Evolutionary conservation across 139 green algal species (phyloP), one percentile per base, ranked within the genome.

Genomic region (Coelastrella sp.): DNA sequence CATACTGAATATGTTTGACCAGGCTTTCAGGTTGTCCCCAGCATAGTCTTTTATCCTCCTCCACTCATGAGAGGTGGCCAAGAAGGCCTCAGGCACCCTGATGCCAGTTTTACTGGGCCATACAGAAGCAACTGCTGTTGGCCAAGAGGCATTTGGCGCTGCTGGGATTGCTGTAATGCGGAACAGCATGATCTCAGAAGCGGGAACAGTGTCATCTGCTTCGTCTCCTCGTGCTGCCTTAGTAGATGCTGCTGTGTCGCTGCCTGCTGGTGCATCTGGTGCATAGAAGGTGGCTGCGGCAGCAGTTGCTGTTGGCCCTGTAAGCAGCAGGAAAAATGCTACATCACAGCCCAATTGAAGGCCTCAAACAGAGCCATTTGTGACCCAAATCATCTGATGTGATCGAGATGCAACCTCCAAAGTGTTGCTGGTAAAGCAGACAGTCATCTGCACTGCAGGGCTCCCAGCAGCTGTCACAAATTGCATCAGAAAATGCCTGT

Each of bases 11-110:
- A 87, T 76, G 1, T 37, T 34, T 4, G 82, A 41, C 25, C 43
- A 87, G 2, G 82, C 82, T 11, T 48, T 19, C 13, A 76, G 5
- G 40, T 82, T 87, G 8, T 21, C 32, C 32, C 69, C 71, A n/a
- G 19, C 63, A 41, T 79, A 87, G 59, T 87, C 82, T 6, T 43
- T 66, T 4, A 87, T 77, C 53, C 82, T 51, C 9, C 25, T 48
- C 82, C 82, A 87, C n/a, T 87, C 82, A 19, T 87, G 82, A 5
- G 45, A 74, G 2, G 82, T 87, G 4, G 57, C 82, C 30, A 87
- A 43, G 71, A 87, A 87, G 3, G 69, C 30, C 0, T 86, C 67
- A 3, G 80, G 80, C 30, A 86, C 30, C 11, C n/a, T 30, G 6
- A 51, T 17, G 17, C 63, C 62, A 1, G 11, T 9, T 21, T 74